A percentile compares a stretch with the other conserved stretches of the same genome.
Evolutionary conservation across 306 rosid species (phyloP).

Genomic region (Quercus parvula): DNA sequence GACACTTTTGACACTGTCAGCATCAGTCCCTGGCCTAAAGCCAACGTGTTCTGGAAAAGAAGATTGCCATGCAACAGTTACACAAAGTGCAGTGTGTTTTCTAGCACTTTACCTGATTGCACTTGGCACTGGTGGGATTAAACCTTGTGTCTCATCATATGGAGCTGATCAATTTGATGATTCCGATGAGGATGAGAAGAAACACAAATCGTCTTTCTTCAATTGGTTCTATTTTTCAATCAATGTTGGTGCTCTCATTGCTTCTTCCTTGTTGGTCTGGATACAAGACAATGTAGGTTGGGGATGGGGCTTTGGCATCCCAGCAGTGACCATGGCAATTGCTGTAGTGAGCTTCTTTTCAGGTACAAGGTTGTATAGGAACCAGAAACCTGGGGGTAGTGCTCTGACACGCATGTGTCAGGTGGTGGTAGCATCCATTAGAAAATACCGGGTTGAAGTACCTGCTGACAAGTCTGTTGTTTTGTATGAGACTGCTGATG

Average conservation of each 20-base stretch:
- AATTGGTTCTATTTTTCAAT: conserved; percentile 77
- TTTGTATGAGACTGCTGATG: conserved; percentile 58
- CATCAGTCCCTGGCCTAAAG: conserved; percentile 58
- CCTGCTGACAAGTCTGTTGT: conserved; percentile 51
- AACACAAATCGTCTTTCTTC: conserved; percentile 68
- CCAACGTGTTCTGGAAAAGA: conserved; percentile 56
- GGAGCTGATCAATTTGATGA: conserved; percentile 91
- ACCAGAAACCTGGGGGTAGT: conserved; percentile 81
- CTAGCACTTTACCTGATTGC: conserved; percentile 71
- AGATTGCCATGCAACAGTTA: conserved; percentile 42
- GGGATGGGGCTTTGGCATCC: conserved; percentile 84
- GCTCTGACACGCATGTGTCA: conserved; percentile 59
- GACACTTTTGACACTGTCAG: conserved; percentile 74
- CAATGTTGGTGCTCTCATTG: conserved; percentile 75
- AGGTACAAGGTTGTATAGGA: conserved; percentile 56
- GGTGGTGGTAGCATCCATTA: conserved; percentile 58
- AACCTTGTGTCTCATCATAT: conserved; percentile 78
- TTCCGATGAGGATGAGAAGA: conserved; percentile 49
- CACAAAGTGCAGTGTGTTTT: conserved; percentile 45
- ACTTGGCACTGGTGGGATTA: conserved; percentile 79
- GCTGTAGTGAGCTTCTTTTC: conserved; percentile 71
- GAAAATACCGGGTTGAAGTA: conserved; percentile 38
- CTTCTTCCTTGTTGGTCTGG: conserved; percentile 64
- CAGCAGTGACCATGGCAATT: conserved; percentile 66
- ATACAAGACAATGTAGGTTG: conserved; percentile 67